Conservation (phyloP, 2,329 filamentous ascomycete species). For the Calycina marina region DNA sequence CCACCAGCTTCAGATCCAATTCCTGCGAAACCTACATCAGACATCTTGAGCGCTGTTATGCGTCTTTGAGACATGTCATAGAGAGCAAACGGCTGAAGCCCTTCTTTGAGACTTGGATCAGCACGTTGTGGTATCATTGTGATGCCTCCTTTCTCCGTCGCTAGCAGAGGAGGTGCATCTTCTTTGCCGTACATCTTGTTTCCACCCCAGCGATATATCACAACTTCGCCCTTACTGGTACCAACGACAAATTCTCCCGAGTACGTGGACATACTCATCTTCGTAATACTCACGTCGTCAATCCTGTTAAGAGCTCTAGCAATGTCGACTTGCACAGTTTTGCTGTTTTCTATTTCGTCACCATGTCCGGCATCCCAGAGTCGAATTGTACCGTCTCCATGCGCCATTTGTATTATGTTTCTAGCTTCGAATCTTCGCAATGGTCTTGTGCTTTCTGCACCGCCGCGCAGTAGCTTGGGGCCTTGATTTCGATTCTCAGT, state of each 20-base stretch:
- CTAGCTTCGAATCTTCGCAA: constrained; percentile 68
- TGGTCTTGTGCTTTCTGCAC: constrained; percentile 54
- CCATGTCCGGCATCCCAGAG: constrained; percentile 87
- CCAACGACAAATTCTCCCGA: constrained; percentile 80
- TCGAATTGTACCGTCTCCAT: constrained; percentile 82
- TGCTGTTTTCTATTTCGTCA: constrained; percentile 82
- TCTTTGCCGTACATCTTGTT: constrained; percentile 62
- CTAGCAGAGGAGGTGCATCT: constrained; percentile 30
- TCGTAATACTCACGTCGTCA: constrained; percentile 60
- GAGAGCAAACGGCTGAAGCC: constrained; percentile 64
- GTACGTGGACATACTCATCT: constrained; percentile 65
- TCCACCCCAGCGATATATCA: constrained; percentile 75
- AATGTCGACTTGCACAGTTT: constrained; percentile 72
- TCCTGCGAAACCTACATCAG: constrained; percentile 86
- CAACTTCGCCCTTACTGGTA: constrained; percentile 66
- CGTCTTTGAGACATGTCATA: constrained; percentile 74
- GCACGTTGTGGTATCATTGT: constrained; percentile 60
- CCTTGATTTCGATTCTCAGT: constrained; percentile 70
- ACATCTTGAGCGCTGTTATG: constrained; percentile 65
- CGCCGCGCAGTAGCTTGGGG: constrained; percentile 64
- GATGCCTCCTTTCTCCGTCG: constrained; percentile 52
- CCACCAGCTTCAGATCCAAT: constrained; percentile 74
- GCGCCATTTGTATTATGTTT: constrained; percentile 73
- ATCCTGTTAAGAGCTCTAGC: constrained; percentile 68
- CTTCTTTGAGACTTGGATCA: constrained; percentile 62